Evolutionary conservation across 495 filamentous ascomycete genomes (phyloP), one percentile per base, ranked within the genome.

Genomic region (Lentithecium fluviatile): DNA sequence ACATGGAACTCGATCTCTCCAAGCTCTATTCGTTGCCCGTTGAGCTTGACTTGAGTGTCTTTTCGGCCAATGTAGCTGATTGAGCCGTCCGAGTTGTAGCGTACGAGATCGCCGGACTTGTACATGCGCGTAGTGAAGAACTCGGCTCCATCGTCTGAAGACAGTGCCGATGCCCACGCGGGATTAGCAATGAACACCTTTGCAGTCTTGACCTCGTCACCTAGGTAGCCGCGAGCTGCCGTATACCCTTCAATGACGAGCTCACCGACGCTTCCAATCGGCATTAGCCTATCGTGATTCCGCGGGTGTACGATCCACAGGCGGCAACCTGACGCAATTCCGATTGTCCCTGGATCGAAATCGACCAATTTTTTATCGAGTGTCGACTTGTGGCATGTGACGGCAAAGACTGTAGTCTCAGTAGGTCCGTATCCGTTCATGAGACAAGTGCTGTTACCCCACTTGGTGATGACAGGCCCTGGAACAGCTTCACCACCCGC

Each of bases 1-100:
- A 84, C 73, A 10, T 80, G 76, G 60, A 83, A 80, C 59, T 85
- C 82, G 48, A 85, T 80, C 62, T 85, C 82, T 17, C 71, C 70
- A 13, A 75, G 66, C 52, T 78, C 74, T n/a, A 75, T 72, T 1
- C 76, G 66, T 29, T 75, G 73, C 0, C 75, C 75, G 20, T 73
- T 66, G 2, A 78, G 62, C 65, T 76, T 77, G 65, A 76, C 59
- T 32, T 75, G 72, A 3, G 58, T 72, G 45, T 74, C 71, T 45
- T 69, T 70, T 1, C 75, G 66, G 4, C 79, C 77, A 10, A 82
- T 53, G 57, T 73, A 79, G 0, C 73, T 69, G 2, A 84, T 60
- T 1, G 72, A 71, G 6, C 81, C 80, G 58, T 82, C 75, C 0
- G 72, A 67, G 24, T 70, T 71, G 21, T 70, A 67, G 7, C 71